Evolutionary conservation across 768 basidiomycete species (phyloP).

Genomic region (Trichaptum fuscoviolaceum): DNA sequence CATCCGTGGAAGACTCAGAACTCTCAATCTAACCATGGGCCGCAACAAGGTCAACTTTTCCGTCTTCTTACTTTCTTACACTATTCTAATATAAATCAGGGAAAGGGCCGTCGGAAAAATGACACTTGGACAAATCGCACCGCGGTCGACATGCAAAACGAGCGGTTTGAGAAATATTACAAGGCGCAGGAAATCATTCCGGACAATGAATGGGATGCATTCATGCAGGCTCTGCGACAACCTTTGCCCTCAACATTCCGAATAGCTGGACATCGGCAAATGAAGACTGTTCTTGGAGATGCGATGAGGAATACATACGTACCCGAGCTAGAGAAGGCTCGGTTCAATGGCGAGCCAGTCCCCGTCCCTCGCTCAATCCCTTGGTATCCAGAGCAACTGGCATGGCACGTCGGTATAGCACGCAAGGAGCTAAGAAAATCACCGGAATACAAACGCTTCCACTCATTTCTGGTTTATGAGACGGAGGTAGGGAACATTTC

Average conservation of each 20-base stretch:
- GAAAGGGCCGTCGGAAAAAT: neutral
- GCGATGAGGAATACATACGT: slow-evolving; percentile 76
- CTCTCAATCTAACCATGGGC: neutral
- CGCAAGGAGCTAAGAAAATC: slow-evolving; percentile 85
- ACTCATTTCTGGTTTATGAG: slow-evolving; percentile 94
- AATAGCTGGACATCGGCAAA: slow-evolving; percentile 76
- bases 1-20: neutral
- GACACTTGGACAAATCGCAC: neutral
- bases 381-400: slow-evolving; percentile 95
- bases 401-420: slow-evolving; percentile 93
- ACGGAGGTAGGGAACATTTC: slow-evolving; percentile 97
- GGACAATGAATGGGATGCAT: slow-evolving; percentile 73
- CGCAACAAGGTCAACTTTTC: neutral
- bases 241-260: slow-evolving; percentile 93
- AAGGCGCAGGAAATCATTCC: slow-evolving; percentile 69
- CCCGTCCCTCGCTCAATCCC: slow-evolving; percentile 79
- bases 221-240: slow-evolving; percentile 57
- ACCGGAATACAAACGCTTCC: slow-evolving; percentile 90
- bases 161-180: slow-evolving; percentile 64
- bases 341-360: slow-evolving; percentile 70
- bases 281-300: slow-evolving; percentile 67
- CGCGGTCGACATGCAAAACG: slow-evolving; percentile 57
- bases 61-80: neutral
- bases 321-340: slow-evolving; percentile 63
- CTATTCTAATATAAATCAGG: neutral